phyloP scores from a whole-genome alignment of 805 yeast genomes.

The Metschnikowia matae region DNA sequence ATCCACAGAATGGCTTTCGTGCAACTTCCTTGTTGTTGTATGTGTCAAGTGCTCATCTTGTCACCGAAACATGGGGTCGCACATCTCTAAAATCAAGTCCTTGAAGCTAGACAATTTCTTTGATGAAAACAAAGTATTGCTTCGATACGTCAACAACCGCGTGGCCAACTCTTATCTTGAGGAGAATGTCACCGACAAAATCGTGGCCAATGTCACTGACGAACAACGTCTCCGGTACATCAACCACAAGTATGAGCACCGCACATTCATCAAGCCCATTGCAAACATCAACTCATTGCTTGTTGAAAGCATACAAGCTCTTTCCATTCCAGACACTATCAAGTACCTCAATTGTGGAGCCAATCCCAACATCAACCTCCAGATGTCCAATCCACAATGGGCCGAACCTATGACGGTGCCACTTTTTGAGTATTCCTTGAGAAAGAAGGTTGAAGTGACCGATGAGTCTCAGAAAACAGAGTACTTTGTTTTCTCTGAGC shows the following conservation, averaged over 20 bases:
- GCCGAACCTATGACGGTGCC: slow-evolving; percentile 21
- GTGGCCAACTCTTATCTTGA: slow-evolving; percentile 62
- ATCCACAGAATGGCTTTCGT: slow-evolving; percentile 83
- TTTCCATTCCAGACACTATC: slow-evolving; percentile 43
- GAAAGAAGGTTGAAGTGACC: slow-evolving; percentile 32
- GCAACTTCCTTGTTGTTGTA: slow-evolving; percentile 64
- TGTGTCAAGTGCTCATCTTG: slow-evolving; percentile 86
- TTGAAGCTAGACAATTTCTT: slow-evolving; percentile 69
- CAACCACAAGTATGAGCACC: slow-evolving; percentile 57
- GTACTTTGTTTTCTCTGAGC: slow-evolving; percentile 50
- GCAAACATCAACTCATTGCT: slow-evolving; percentile 32
- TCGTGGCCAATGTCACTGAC: slow-evolving; percentile 33
- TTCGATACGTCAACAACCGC: slow-evolving; percentile 51
- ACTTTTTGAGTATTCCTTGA: slow-evolving; percentile 48
- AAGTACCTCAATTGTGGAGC: slow-evolving; percentile 46
- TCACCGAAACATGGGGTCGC: slow-evolving; percentile 85
- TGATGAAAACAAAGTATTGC: slow-evolving; percentile 53
- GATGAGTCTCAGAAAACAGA: slow-evolving; percentile 13
- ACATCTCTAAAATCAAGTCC: slow-evolving; percentile 73
- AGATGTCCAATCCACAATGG: slow-evolving; percentile 20
- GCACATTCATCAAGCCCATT: slow-evolving; percentile 36
- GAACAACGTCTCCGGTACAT: slow-evolving; percentile 57
- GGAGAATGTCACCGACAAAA: slow-evolving; percentile 23
- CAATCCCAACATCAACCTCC: slow-evolving; percentile 40
- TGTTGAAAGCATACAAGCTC: slow-evolving; percentile 50